Percentiles rank a stretch among this genome's conserved stretches.
These are phyloP conservation scores for Umbelopsis sp. DNA, from an alignment of 371 early-diverging fungal genomes.

Conservation along the genomic window DNA sequence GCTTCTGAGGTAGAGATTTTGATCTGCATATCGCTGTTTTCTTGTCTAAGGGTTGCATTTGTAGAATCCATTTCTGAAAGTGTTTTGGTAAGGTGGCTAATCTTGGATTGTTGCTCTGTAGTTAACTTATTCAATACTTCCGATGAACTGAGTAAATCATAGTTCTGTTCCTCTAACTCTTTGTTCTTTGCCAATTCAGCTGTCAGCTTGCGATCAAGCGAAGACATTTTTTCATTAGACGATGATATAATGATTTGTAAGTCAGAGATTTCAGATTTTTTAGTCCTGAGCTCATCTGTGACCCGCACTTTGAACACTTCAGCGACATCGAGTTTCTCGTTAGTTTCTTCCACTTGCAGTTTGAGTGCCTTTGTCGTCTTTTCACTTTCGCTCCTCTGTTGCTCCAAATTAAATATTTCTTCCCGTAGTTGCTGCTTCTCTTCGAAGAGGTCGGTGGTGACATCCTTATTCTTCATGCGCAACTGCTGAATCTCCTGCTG, in stretches of 20 bases:
- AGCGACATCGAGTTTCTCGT: background rate
- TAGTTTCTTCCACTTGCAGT: background rate
- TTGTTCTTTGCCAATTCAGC: background rate
- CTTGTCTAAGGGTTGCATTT: background rate
- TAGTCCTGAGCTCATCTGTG: background rate
- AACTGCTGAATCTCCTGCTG: constrained; percentile 18
- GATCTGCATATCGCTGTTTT: background rate
- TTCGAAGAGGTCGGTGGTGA: constrained; percentile 19
- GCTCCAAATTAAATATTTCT: constrained; percentile 23
- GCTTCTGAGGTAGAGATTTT: background rate
- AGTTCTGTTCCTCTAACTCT: background rate
- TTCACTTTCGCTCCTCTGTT: constrained; percentile 17
- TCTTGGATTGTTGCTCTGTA: background rate
- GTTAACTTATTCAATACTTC: background rate
- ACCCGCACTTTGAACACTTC: background rate
- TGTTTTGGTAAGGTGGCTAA: background rate
- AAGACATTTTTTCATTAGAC: background rate
- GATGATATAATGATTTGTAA: background rate
- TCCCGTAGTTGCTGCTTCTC: constrained; percentile 23
- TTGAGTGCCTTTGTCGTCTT: background rate
- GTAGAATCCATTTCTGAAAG: background rate
- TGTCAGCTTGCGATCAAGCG: background rate
- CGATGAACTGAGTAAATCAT: background rate
- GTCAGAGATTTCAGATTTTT: background rate
- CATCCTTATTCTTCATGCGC: background rate